phyloP scores from a whole-genome alignment of 768 basidiomycete genomes.

The Brasilioporus rufonigricans region DNA sequence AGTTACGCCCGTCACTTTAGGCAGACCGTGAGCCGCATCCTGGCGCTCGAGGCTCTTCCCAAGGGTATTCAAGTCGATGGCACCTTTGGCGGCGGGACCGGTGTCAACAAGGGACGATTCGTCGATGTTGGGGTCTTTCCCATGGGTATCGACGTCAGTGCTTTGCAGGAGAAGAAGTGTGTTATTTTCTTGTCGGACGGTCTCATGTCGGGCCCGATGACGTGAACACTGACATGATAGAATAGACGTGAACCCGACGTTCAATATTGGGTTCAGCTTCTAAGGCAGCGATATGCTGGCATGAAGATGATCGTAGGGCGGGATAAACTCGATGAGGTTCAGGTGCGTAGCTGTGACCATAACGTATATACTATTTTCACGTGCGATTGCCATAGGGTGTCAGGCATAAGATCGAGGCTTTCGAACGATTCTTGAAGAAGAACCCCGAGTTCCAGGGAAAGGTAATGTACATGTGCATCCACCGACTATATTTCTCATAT shows the following conservation, averaged over 20 bases:
- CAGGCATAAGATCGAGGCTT: constrained; percentile 78
- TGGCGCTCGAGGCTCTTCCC: constrained; percentile 77
- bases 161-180: constrained; percentile 64
- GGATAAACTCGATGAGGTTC: constrained; percentile 86
- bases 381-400: constrained; percentile 48
- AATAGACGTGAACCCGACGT: constrained; percentile 72
- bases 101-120: constrained; percentile 46
- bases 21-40: constrained; percentile 78
- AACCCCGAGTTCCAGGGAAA: constrained; percentile 80
- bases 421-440: constrained; percentile 77
- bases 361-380: neutral
- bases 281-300: constrained; percentile 80
- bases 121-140: constrained; percentile 88
- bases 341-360: constrained; percentile 35
- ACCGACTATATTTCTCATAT: neutral
- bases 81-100: constrained; percentile 5
- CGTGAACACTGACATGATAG: constrained; percentile 7
- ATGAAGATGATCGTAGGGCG: constrained; percentile 87
- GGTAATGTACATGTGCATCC: constrained; percentile 32
- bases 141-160: constrained; percentile 82
- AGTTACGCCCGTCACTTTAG: constrained; percentile 82
- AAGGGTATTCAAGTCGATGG: constrained; percentile 71
- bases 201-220: neutral
- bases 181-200: constrained; percentile 19
- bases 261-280: constrained; percentile 72